Conservation (phyloP, 2,329 filamentous ascomycete species). For the Pestalotiopsis sp. region DNA sequence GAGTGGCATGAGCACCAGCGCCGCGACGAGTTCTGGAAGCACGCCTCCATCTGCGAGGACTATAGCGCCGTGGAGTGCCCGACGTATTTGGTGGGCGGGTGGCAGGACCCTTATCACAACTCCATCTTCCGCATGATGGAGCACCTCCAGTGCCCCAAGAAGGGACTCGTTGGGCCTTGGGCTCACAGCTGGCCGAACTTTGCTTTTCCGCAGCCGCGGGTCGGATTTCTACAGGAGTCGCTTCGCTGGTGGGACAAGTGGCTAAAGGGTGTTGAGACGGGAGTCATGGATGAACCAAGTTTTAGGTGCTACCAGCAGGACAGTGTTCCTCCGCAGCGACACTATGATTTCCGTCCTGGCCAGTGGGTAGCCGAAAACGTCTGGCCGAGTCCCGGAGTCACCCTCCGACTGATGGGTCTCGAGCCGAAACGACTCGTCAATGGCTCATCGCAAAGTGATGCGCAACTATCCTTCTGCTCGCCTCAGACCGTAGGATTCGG, state of each 20-base stretch:
- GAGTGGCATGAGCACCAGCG: not conserved
- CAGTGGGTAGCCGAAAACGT: not conserved
- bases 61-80: not conserved
- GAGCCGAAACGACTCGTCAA: not conserved
- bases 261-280: not conserved
- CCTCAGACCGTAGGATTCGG: not conserved
- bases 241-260: not conserved
- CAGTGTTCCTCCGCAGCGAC: not conserved
- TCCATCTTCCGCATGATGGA: slow-evolving; percentile 2
- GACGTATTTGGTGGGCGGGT: not conserved
- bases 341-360: not conserved
- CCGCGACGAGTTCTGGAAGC: not conserved
- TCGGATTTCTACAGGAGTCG: not conserved
- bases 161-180: not conserved
- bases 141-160: not conserved
- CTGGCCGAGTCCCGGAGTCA: not conserved
- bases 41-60: not conserved
- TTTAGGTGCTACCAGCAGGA: not conserved
- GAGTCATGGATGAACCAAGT: not conserved
- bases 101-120: not conserved
- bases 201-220: not conserved
- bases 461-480: not conserved
- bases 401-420: not conserved
- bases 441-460: not conserved
- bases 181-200: not conserved